These are phyloP conservation scores for Westerdykella aurantiaca DNA, from an alignment of 2,329 filamentous ascomycete species.

Conservation along the genomic window DNA sequence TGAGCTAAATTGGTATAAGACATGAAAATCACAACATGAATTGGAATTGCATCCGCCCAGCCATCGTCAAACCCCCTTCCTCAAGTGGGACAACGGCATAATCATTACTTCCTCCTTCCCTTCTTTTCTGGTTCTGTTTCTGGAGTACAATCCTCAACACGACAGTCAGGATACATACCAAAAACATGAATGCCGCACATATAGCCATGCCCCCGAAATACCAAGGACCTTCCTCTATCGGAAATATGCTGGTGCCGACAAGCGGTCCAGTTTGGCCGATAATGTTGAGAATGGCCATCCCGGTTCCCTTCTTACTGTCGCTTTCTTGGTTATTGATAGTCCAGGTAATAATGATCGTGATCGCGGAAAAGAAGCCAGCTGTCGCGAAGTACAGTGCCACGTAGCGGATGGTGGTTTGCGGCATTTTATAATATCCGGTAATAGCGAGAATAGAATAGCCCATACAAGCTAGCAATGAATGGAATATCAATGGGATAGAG, in stretches of 20 bases:
- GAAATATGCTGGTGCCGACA: slow-evolving; percentile 52
- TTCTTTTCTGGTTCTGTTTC: slow-evolving; percentile 20
- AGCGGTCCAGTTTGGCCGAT: slow-evolving; percentile 74
- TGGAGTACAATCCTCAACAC: slow-evolving; percentile 39
- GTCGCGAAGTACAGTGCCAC: slow-evolving; percentile 71
- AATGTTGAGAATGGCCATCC: slow-evolving; percentile 73
- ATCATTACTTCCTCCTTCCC: slow-evolving; percentile 7
- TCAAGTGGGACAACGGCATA: slow-evolving; percentile 27
- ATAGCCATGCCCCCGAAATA: slow-evolving; percentile 48
- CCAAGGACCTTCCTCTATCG: slow-evolving; percentile 44
- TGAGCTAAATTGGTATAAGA: too few species aligned
- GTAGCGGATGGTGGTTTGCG: slow-evolving; percentile 52
- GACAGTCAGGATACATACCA: slow-evolving; percentile 41
- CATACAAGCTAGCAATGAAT: slow-evolving; percentile 59
- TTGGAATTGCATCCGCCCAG: slow-evolving; percentile 16
- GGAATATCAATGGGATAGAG: slow-evolving; percentile 60
- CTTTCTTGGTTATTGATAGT: slow-evolving; percentile 76
- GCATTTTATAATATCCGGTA: slow-evolving; percentile 42
- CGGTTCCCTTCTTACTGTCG: slow-evolving; percentile 64
- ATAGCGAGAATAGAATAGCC: slow-evolving; percentile 60
- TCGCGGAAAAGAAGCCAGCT: slow-evolving; percentile 76
- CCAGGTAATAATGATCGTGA: slow-evolving; percentile 83
- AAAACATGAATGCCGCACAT: slow-evolving; percentile 47
- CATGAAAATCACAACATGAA: slow-evolving; percentile 21
- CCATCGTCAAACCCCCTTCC: slow-evolving; percentile 11